Percentiles rank a stretch among this genome's conserved stretches.
These are phyloP conservation scores for Macadamia tetraphylla DNA, from an alignment of 164 flowering plant species.

Conservation along the genomic window DNA sequence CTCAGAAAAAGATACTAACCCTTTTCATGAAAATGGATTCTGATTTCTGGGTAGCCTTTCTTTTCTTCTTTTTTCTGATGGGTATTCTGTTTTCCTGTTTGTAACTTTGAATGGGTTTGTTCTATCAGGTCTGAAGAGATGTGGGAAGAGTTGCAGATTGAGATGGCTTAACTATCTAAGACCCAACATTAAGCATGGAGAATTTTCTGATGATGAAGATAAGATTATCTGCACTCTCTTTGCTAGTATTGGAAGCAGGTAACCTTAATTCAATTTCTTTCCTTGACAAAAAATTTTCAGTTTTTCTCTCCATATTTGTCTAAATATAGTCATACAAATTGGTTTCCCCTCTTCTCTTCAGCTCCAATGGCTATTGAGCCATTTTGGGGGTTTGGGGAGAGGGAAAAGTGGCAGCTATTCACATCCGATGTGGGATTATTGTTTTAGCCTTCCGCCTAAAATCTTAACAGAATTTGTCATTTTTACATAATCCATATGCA, in stretches of 20 bases:
- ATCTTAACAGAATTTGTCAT: slow-evolving; percentile 5
- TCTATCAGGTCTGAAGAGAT: slow-evolving; percentile 57
- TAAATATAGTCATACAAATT: background rate
- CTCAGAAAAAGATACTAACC: background rate
- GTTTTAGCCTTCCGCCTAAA: background rate
- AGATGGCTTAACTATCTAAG: slow-evolving; percentile 81
- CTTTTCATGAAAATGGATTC: background rate
- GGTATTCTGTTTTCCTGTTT: background rate
- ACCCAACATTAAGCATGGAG: slow-evolving; percentile 82
- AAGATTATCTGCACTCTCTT: slow-evolving; percentile 61
- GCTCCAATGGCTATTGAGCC: background rate
- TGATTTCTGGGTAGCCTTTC: background rate
- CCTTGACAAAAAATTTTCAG: background rate
- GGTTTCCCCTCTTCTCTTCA: background rate
- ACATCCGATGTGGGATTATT: background rate
- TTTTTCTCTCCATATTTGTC: background rate
- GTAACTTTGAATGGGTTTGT: background rate
- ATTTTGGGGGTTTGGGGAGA: background rate
- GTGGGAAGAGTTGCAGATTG: slow-evolving; percentile 82
- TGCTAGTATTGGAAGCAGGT: slow-evolving; percentile 83
- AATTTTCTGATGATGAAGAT: slow-evolving; percentile 73
- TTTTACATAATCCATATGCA: slow-evolving; percentile 25
- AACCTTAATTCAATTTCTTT: background rate
- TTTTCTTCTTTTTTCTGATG: background rate
- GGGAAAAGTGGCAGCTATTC: background rate